phyloP scores from a whole-genome alignment of 208 protist species.

The Trypanosoma vivax region DNA sequence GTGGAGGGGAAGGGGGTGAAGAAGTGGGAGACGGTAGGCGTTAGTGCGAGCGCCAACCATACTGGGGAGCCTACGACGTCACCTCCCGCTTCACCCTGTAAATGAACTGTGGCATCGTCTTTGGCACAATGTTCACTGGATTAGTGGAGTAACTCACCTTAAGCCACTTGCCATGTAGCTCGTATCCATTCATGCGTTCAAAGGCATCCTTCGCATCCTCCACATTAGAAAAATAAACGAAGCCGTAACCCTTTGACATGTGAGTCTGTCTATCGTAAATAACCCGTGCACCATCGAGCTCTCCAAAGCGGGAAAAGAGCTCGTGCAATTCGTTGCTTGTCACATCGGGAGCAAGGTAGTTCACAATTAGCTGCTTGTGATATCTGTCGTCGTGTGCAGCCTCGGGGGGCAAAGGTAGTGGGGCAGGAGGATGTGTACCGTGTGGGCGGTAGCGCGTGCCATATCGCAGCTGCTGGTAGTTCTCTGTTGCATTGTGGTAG shows the following conservation, averaged over 20 bases:
- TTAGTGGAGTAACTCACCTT: slow-evolving; percentile 78
- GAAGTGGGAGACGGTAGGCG: no score
- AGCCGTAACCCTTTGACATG: slow-evolving; percentile 61
- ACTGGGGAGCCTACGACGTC: no score
- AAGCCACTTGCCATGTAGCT: slow-evolving; percentile 66
- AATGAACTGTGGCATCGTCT: not conserved
- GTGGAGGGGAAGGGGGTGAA: no score
- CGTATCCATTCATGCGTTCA: slow-evolving; percentile 57
- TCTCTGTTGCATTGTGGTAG: not conserved
- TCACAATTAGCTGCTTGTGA: slow-evolving; percentile 75
- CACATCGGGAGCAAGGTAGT: slow-evolving; percentile 68
- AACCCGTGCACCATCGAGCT: slow-evolving; percentile 55
- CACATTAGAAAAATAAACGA: slow-evolving; percentile 65
- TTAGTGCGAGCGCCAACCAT: no score
- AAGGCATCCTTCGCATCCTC: slow-evolving; percentile 54
- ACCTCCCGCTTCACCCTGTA: not conserved
- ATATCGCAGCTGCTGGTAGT: not conserved
- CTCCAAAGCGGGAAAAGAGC: slow-evolving; percentile 66
- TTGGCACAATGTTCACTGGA: slow-evolving; percentile 61
- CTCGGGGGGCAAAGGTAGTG: slow-evolving; percentile 11
- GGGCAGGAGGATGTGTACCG: no score
- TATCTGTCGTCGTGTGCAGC: slow-evolving; percentile 53
- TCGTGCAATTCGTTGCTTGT: slow-evolving; percentile 45
- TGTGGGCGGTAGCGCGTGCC: no score
- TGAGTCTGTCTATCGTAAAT: slow-evolving; percentile 71